Evolutionary conservation across 2,329 filamentous ascomycete genomes (phyloP).

Genomic region (Cordyceps fumosorosea): DNA sequence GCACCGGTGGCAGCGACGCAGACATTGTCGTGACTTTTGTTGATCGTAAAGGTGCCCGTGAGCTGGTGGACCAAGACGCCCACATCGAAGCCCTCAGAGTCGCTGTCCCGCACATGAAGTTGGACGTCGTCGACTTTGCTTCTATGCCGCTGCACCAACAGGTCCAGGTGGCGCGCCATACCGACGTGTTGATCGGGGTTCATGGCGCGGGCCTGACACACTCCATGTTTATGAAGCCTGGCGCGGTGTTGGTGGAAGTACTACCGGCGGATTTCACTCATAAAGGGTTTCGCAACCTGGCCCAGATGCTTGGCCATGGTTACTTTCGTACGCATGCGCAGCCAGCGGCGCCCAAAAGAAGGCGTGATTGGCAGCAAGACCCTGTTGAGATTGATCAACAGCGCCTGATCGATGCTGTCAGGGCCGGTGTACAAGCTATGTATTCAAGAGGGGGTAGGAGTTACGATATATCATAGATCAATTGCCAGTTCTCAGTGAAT

Average conservation of each 20-base stretch:
- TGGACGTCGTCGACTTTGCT: slow-evolving; percentile 32
- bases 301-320: slow-evolving; percentile 27
- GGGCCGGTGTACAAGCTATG: background rate
- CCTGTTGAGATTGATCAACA: background rate
- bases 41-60: slow-evolving; percentile 26
- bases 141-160: slow-evolving; percentile 31
- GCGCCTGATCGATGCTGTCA: background rate
- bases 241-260: slow-evolving; percentile 35
- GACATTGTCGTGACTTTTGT: slow-evolving; percentile 29
- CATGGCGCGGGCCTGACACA: slow-evolving; percentile 39
- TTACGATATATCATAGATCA: background rate
- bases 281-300: slow-evolving; percentile 34
- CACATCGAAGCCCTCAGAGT: slow-evolving; percentile 22
- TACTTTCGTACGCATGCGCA: slow-evolving; percentile 33
- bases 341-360: background rate
- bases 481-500: background rate
- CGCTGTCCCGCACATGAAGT: slow-evolving; percentile 21
- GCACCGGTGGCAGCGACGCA: background rate
- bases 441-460: background rate
- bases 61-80: slow-evolving; percentile 22
- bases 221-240: slow-evolving; percentile 31
- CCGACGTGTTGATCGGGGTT: slow-evolving; percentile 36
- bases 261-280: slow-evolving; percentile 23
- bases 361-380: background rate
- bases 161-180: slow-evolving; percentile 26